Percentiles rank a stretch among this genome's conserved stretches.
Conservation (phyloP, 192 early-diverging fungal species). For the Cladochytrium replicatum region DNA sequence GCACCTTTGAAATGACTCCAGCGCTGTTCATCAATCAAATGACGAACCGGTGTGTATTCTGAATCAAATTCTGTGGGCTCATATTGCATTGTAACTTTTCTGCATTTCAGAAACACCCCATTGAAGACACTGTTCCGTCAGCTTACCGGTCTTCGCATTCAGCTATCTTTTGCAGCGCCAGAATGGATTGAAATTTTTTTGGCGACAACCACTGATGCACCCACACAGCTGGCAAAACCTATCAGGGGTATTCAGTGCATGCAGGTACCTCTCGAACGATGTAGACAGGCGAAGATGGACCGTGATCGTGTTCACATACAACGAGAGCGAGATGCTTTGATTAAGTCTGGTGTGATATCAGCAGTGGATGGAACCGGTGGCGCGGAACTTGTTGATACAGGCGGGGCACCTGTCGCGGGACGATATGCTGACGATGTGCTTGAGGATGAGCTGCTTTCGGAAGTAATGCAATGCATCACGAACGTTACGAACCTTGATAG, state of each 20-base stretch:
- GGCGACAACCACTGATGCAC: conserved; percentile 5
- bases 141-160: conserved; percentile 19
- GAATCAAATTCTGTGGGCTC: too few species aligned
- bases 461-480: conserved; percentile 14
- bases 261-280: conserved; percentile 21
- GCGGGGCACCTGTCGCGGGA: not conserved
- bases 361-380: not conserved
- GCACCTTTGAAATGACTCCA: not conserved
- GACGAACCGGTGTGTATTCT: too few species aligned
- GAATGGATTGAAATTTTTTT: conserved; percentile 13
- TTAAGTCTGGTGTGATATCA: not conserved
- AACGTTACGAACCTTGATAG: conserved; percentile 19
- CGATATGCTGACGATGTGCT: conserved; percentile 19
- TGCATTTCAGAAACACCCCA: conserved; percentile 16
- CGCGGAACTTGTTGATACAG: not conserved
- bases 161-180: conserved; percentile 8
- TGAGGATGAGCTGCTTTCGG: conserved; percentile 14
- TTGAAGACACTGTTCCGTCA: conserved; percentile 22
- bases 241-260: conserved; percentile 13
- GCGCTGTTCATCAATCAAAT: not conserved
- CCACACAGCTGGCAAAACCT: conserved; percentile 6
- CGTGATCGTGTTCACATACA: not conserved
- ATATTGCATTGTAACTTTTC: not conserved
- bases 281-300: conserved; percentile 7
- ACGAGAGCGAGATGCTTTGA: too few species aligned